Conservation (phyloP, 768 basidiomycete genomes). For the Rhizopogon vinicolor region DNA sequence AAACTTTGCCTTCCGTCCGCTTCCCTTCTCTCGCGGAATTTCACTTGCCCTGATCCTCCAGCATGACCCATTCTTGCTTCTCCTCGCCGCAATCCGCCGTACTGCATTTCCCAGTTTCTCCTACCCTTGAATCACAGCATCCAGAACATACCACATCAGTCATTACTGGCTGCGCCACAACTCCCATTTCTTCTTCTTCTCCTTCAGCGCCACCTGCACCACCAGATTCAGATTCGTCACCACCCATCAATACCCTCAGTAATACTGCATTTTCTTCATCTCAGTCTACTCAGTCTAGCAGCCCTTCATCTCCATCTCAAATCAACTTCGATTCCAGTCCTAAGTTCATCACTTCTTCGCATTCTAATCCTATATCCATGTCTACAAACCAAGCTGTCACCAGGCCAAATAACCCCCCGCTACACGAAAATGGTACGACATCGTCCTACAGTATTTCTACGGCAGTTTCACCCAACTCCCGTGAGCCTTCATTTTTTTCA, state of each 20-base stretch:
- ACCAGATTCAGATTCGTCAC: slow-evolving; percentile 6
- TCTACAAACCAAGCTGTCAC: slow-evolving; percentile 5
- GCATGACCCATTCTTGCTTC: slow-evolving; percentile 21
- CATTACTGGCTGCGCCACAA: slow-evolving; percentile 4
- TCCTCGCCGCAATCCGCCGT: slow-evolving; percentile 20
- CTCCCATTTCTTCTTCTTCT: slow-evolving; percentile 10
- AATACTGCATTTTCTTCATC: slow-evolving; percentile 13
- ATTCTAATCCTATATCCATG: slow-evolving; percentile 13
- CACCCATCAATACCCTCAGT: slow-evolving; percentile 6
- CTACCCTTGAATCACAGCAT: neutral
- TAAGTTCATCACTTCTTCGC: slow-evolving; percentile 12
- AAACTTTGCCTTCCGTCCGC: slow-evolving; percentile 8
- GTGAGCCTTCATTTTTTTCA: slow-evolving; percentile 9
- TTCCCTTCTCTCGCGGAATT: slow-evolving; percentile 9
- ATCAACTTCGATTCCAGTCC: slow-evolving; percentile 10
- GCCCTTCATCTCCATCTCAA: slow-evolving; percentile 17
- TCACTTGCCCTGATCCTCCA: slow-evolving; percentile 19
- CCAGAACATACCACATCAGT: slow-evolving; percentile 1
- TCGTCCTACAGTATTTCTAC: slow-evolving; percentile 2
- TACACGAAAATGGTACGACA: slow-evolving; percentile 11
- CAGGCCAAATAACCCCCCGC: slow-evolving; percentile 5
- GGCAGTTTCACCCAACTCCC: slow-evolving; percentile 18
- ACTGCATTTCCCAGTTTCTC: slow-evolving; percentile 7
- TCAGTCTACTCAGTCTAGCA: slow-evolving; percentile 15
- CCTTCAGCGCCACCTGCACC: slow-evolving; percentile 17